Conservation (phyloP, 805 yeast species). For the Metschnikowia gelsemii region DNA sequence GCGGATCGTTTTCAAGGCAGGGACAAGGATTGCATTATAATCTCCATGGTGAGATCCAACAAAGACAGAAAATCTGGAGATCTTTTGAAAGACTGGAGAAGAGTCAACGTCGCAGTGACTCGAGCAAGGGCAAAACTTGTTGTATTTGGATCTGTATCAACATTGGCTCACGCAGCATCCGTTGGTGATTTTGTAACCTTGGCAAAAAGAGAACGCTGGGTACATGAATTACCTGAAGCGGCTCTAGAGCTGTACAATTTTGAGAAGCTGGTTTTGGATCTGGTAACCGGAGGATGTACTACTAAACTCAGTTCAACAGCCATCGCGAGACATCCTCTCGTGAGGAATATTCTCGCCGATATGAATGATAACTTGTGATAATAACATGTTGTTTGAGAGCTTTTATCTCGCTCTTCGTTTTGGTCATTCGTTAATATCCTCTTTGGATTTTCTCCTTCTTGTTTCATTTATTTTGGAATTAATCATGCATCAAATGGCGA, state of each 20-base stretch:
- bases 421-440: background rate
- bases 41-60: slow-evolving; percentile 86
- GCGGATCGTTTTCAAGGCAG: slow-evolving; percentile 97
- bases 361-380: slow-evolving; percentile 11
- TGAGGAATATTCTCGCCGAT: slow-evolving; percentile 34
- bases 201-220: slow-evolving; percentile 60
- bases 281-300: no score
- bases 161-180: slow-evolving; percentile 52
- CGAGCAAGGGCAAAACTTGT: slow-evolving; percentile 83
- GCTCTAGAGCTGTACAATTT: slow-evolving; percentile 42
- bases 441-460: background rate
- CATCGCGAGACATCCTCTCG: slow-evolving; percentile 24
- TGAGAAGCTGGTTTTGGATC: slow-evolving; percentile 7
- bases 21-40: slow-evolving; percentile 87
- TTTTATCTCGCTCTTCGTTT: background rate
- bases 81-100: slow-evolving; percentile 80
- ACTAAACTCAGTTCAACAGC: slow-evolving; percentile 14
- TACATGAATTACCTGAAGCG: slow-evolving; percentile 50
- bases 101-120: slow-evolving; percentile 93
- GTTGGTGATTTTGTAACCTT: slow-evolving; percentile 61
- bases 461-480: background rate
- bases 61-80: slow-evolving; percentile 66
- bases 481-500: slow-evolving; percentile 28
- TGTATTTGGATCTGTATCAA: slow-evolving; percentile 73
- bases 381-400: background rate